phyloP scores from a whole-genome alignment of 768 basidiomycete species.

The Termitomyces titanicus region DNA sequence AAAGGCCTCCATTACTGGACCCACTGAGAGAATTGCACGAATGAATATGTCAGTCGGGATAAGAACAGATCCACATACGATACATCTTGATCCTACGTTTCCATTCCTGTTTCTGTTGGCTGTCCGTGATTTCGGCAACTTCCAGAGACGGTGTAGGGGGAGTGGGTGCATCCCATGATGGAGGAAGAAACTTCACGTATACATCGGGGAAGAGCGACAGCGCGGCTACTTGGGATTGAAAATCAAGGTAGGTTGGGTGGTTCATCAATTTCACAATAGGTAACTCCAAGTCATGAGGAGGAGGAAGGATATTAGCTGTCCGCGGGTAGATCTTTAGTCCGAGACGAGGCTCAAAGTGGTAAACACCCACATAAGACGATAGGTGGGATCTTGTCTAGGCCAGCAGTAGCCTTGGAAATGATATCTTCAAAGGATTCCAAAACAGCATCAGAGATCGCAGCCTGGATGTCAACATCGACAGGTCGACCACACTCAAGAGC shows the following conservation, averaged over 20 bases:
- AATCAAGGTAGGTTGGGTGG: constrained; percentile 69
- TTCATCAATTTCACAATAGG: constrained; percentile 80
- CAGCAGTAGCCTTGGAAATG: constrained; percentile 56
- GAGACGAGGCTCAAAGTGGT: neutral
- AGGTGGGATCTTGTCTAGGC: constrained; percentile 41
- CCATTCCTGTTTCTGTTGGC: constrained; percentile 60
- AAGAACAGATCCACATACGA: constrained; percentile 45
- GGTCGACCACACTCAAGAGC: constrained; percentile 59
- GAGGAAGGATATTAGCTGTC: constrained; percentile 76
- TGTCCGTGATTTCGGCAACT: constrained; percentile 33
- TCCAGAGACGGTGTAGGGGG: constrained; percentile 41
- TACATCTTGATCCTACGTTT: constrained; percentile 81
- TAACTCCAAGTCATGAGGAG: constrained; percentile 65
- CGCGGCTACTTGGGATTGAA: constrained; percentile 67
- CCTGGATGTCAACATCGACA: constrained; percentile 69
- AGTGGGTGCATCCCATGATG: constrained; percentile 63
- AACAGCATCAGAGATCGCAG: constrained; percentile 48
- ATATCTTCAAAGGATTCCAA: constrained; percentile 70
- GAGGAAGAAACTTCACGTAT: constrained; percentile 74
- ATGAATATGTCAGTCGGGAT: constrained; percentile 1
- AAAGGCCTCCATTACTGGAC: constrained; percentile 81
- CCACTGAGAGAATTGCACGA: constrained; percentile 44
- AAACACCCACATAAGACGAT: constrained; percentile 63
- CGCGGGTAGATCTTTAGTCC: constrained; percentile 4
- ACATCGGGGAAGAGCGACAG: constrained; percentile 74